Evolutionary conservation across 805 yeast species (phyloP).

Genomic region (Lachancea cidri): DNA sequence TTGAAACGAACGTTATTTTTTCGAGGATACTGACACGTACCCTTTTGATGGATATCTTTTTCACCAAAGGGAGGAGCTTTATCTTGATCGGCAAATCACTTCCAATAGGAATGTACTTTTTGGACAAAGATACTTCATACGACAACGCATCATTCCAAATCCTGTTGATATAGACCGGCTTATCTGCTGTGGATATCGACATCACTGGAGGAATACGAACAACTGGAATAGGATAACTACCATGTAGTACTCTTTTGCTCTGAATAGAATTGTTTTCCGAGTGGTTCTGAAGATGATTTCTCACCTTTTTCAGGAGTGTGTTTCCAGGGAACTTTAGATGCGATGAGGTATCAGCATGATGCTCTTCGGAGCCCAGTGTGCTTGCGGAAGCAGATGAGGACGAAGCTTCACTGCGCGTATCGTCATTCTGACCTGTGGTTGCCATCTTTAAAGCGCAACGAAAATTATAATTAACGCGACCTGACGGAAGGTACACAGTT

Average conservation of each 20-base stretch:
- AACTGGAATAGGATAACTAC: constrained; percentile 32
- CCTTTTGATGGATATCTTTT: constrained; percentile 56
- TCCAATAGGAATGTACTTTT: constrained; percentile 61
- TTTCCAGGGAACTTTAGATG: constrained; percentile 6
- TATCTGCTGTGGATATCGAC: constrained; percentile 44
- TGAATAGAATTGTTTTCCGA: constrained; percentile 3
- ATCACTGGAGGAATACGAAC: constrained; percentile 39
- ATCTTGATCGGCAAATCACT: constrained; percentile 55
- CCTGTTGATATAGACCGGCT: constrained; percentile 71
- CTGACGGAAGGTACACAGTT: constrained; percentile 38
- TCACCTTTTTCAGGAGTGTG: constrained; percentile 24
- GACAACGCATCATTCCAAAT: constrained; percentile 68
- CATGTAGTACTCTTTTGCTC: constrained; percentile 15
- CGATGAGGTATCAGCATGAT: constrained; percentile 1
- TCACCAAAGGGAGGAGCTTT: constrained; percentile 61
- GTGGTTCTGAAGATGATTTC: constrained; percentile 19
- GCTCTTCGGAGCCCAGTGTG: constrained; percentile 6
- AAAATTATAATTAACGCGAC: constrained; percentile 21
- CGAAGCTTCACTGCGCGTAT: constrained; percentile 7
- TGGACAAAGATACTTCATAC: constrained; percentile 67
- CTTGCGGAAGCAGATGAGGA: constrained; percentile 5
- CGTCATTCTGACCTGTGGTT: neutral
- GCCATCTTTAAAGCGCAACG: constrained; percentile 16
- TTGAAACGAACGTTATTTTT: constrained; percentile 57
- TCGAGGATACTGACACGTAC: constrained; percentile 63